Evolutionary conservation across 805 yeast species (phyloP), one percentile per base, ranked within the genome.

Genomic region (Metschnikowia bowlesiae): DNA sequence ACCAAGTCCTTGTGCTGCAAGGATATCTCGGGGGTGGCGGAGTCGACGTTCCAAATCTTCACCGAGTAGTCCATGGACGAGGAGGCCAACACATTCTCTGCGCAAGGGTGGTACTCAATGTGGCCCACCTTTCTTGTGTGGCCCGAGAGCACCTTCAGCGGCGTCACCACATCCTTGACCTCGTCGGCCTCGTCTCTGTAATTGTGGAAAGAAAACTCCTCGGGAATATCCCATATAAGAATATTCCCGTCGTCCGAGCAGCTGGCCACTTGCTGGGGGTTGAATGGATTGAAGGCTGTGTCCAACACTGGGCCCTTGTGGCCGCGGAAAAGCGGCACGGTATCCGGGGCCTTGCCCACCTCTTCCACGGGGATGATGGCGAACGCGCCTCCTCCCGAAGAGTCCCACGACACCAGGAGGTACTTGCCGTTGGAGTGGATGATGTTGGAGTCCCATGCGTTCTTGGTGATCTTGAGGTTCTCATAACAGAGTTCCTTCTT

Each of bases 341-440:
- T 82, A 60, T 94, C 99, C 4, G 97, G 97, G 7, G 91, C 84
- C 65, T 91, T 94, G 8, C 99, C 98, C 16, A 82, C 84, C 67
- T 92, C 97, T 8, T 67, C 65, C 28, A 89, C 73, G 2, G 99
- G 99, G 53, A 94, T 83, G 10, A 95, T 87, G 1, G 96, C 97
- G 74, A 94, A 91, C 0, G 98, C 95, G 47, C 99, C 99, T 55
- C 98, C 98, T 38, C 98, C 98, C 9, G 96, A 85, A 32, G 97
- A 78, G 52, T 88, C 89, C 96, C 97, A 90, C 66, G 89, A 90
- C 56, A 90, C 85, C 0, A 96, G 78, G 39, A 94, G 69, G 62
- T 81, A 94, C 66, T 86, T 85, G 36, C 97, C 92, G 66, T 94
- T 94, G 56, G 87, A 81, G 68, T 89, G 83, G 57, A 94, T 79